Base-by-base conservation (phyloP, 2,329 filamentous ascomycete species). In the Cytospora leucostoma region DNA sequence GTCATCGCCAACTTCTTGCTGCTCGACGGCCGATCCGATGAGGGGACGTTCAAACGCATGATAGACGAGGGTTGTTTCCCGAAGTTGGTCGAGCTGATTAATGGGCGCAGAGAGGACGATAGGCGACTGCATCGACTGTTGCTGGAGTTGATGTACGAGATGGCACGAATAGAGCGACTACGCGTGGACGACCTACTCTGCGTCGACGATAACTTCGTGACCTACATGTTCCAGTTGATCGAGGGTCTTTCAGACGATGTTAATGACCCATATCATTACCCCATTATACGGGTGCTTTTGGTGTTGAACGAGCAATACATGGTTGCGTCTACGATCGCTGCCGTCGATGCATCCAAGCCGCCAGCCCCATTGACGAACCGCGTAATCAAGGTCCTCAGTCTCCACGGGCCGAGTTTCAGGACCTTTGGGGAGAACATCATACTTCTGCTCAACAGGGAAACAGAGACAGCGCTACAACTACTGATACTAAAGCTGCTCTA, bases 341-440 rank as follows among this genome's bases (percentile, higher is more conserved):
- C 77, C 21, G 72, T 74, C 38, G 77, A 80, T 44, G 73, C 79
- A 17, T 72, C 71, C 49, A 75, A 74, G 32, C 74, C 75, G 13
- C 67, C 79, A 11, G 76, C 80, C 32, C 84, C 85, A 5, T 77
- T 96, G 62, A 98, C 95, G 4, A 99, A 99, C 73, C 88, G 93
- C 68, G 92, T 99, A 56, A 89, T 99, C 75, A 98, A 98, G 74
- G 84, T 93, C 47, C 82, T 99, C 51, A 94, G 92, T 59, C 82
- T 91, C 32, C 84, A 95, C 71, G 94, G 94, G 4, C 85, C 87
- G 56, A 82, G 82, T 1, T 98, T 93, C 74, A 93, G 94, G 72
- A 97, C 94, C 0, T 99, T 99, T 79, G 95, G 95, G 59, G 94
- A 97, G 78, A 99, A 98, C 70, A 90, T 99, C 65, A 99, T 99